These are phyloP conservation scores for Botryosphaeria dothidea DNA, from an alignment of 2,329 filamentous ascomycete genomes.

Conservation along the genomic window DNA sequence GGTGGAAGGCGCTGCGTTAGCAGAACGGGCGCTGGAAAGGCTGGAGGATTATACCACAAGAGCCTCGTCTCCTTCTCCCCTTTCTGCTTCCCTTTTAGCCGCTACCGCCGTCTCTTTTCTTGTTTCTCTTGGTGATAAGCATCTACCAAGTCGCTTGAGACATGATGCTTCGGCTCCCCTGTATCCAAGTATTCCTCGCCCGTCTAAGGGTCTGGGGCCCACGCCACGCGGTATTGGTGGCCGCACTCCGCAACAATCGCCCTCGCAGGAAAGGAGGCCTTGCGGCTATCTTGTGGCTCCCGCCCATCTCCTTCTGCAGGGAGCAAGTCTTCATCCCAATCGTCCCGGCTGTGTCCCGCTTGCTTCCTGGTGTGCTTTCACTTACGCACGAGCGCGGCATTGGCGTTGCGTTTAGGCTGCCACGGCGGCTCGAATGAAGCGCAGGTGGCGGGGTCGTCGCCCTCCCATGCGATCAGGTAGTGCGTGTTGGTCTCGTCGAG, in stretches of 20 bases:
- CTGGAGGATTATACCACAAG: not conserved
- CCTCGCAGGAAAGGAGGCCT: not conserved
- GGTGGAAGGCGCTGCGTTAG: not conserved
- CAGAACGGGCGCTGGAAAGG: not conserved
- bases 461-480: constrained; percentile 61
- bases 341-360: not conserved
- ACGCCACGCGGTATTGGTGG: not conserved
- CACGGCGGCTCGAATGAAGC: constrained; percentile 52
- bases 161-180: not conserved
- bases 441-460: constrained; percentile 50
- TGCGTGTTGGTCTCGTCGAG: constrained; percentile 33
- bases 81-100: not conserved
- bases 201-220: not conserved
- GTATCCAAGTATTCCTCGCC: not conserved
- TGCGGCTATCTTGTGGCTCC: not conserved
- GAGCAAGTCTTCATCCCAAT: too few relatives aligned
- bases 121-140: not conserved
- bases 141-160: not conserved
- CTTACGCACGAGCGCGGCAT: constrained; percentile 33
- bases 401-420: constrained; percentile 46
- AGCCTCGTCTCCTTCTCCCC: not conserved
- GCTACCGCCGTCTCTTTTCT: not conserved
- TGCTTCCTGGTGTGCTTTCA: constrained; percentile 29
- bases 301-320: too few relatives aligned
- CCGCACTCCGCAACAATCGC: not conserved